phyloP scores from a whole-genome alignment of 2,329 filamentous ascomycete genomes.

The Teratosphaeria viscida region DNA sequence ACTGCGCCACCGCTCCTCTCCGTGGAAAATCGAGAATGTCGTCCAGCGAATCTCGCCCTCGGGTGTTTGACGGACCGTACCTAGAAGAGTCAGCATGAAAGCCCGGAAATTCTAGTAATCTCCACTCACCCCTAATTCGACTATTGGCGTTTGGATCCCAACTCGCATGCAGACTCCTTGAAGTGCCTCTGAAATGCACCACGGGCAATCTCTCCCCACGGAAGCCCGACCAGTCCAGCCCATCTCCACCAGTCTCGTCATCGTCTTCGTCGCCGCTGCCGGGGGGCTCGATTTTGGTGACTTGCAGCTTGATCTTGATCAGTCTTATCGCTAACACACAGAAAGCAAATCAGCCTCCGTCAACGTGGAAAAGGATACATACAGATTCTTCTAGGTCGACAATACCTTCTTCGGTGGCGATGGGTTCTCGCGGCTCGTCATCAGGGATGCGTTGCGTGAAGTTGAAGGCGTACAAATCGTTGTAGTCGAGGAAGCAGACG shows the following conservation, averaged over 20 bases:
- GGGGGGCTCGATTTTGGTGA: slow-evolving; percentile 50
- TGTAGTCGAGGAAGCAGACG: slow-evolving; percentile 47
- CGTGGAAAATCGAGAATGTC: slow-evolving; percentile 51
- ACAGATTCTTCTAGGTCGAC: slow-evolving; percentile 21
- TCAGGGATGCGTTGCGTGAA: slow-evolving; percentile 38
- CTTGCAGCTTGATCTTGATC: slow-evolving; percentile 56
- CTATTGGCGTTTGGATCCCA: slow-evolving; percentile 62
- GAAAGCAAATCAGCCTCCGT: slow-evolving; percentile 5
- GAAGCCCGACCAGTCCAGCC: slow-evolving; percentile 20
- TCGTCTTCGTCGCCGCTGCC: slow-evolving; percentile 42
- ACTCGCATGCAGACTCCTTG: slow-evolving; percentile 50
- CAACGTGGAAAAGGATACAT: slow-evolving; percentile 12
- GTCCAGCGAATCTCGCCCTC: slow-evolving; percentile 69
- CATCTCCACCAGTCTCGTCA: slow-evolving; percentile 4
- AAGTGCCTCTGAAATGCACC: slow-evolving; percentile 56
- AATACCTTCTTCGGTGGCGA: slow-evolving; percentile 48
- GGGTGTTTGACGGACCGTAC: slow-evolving; percentile 53
- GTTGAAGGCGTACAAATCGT: slow-evolving; percentile 63
- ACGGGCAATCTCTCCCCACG: slow-evolving; percentile 41
- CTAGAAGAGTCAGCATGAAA: slow-evolving; percentile 21
- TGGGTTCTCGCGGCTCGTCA: slow-evolving; percentile 35
- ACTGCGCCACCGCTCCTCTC: slow-evolving; percentile 63
- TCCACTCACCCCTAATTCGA: slow-evolving; percentile 48
- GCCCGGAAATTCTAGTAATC: background rate
- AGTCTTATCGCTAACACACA: slow-evolving; percentile 47